Percentiles rank a stretch among this genome's conserved stretches.
Evolutionary conservation across 768 basidiomycete genomes (phyloP).

Genomic region (Mycena floridula): DNA sequence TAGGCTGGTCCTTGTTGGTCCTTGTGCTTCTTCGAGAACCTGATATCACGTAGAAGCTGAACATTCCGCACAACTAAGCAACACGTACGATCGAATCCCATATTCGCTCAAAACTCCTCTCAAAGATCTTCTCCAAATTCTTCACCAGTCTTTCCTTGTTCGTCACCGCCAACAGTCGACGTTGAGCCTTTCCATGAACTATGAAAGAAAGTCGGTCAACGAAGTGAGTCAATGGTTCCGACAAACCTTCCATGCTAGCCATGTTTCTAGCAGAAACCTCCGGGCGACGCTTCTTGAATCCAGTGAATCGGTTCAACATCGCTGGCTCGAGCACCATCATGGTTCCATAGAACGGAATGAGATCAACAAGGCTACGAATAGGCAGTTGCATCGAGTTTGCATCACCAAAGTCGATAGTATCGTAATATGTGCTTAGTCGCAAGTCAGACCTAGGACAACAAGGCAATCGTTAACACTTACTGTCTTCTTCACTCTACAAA

Average conservation of each 20-base stretch:
- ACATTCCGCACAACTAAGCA: background rate
- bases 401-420: conserved; percentile 86
- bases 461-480: too few species aligned
- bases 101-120: conserved; percentile 94
- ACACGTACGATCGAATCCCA: conserved; percentile 87
- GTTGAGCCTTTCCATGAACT: conserved; percentile 72
- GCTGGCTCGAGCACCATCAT: conserved; percentile 88
- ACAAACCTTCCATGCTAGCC: conserved; percentile 86
- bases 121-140: conserved; percentile 94
- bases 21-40: conserved; percentile 85
- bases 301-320: conserved; percentile 85
- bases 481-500: conserved; percentile 95
- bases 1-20: conserved; percentile 88
- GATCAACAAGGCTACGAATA: conserved; percentile 88
- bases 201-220: conserved; percentile 4
- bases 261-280: conserved; percentile 87
- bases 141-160: conserved; percentile 85
- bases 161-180: conserved; percentile 82
- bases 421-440: conserved; percentile 99
- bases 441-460: too few species aligned
- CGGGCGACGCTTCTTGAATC: conserved; percentile 95
- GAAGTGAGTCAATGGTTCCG: background rate
- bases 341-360: conserved; percentile 95
- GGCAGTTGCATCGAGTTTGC: conserved; percentile 86
- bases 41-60: conserved; percentile 20